Percentiles rank a stretch among this genome's conserved stretches.
phyloP scores from a whole-genome alignment of 2,329 filamentous ascomycete genomes.

The Triangularia verruculosa region DNA sequence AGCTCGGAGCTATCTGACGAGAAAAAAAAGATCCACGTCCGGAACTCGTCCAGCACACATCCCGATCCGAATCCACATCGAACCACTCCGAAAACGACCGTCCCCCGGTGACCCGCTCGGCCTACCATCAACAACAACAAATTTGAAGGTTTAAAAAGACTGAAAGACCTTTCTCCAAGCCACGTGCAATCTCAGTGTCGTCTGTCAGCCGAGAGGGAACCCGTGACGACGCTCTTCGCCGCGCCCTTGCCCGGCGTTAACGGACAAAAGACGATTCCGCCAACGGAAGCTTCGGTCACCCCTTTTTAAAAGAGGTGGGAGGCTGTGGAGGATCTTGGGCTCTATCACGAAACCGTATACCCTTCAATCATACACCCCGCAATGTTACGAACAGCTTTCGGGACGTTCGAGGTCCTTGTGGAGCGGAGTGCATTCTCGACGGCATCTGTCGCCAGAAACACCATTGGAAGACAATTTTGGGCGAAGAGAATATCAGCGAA shows the following conservation, averaged over 20 bases:
- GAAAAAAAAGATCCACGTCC: conserved; percentile 14
- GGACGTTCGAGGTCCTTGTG: conserved; percentile 21
- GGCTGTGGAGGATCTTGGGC: neutral
- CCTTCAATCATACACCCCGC: neutral
- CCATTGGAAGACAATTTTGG: conserved; percentile 11
- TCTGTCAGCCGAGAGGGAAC: neutral
- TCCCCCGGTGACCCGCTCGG: neutral
- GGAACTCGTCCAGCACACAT: conserved; percentile 15
- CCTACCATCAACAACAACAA: neutral
- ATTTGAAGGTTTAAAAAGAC: neutral
- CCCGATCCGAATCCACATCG: conserved; percentile 5
- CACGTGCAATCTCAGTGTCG: neutral
- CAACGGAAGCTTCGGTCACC: neutral
- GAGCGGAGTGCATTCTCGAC: conserved; percentile 7
- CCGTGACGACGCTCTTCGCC: neutral
- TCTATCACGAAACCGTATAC: neutral
- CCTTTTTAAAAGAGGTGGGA: neutral
- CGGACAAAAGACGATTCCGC: neutral
- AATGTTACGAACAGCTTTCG: conserved; percentile 25
- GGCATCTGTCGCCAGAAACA: conserved; percentile 7
- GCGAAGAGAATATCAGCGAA: conserved; percentile 6
- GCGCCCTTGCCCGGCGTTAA: neutral
- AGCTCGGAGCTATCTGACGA: conserved; percentile 18
- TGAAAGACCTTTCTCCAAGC: neutral
- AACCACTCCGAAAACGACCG: conserved; percentile 1